Base-by-base conservation (phyloP, 1,139 yeast genomes). In the Taiozyma sp. region DNA sequence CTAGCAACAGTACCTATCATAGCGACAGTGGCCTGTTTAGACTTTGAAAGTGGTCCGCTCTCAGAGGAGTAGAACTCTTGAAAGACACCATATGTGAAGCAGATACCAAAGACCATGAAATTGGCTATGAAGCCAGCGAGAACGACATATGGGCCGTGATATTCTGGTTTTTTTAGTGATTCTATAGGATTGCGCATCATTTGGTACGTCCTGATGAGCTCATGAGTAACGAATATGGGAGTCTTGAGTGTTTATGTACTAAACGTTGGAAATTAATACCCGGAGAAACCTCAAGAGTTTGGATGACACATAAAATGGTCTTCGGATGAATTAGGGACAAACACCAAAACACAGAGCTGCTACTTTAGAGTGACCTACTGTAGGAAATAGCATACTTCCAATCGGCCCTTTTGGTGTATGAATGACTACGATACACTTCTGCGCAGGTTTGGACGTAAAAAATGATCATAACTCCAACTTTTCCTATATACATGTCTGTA, bases 61-160 rank as follows among this genome's bases (percentile, higher is more conserved):
- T 4, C 6, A 19, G 70, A 61, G 1, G 66, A 60, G 48, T 69
- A 70, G 51, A 56, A 69, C 34, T 70, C 73, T 49, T 69, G 73
- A 47, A 66, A 68, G 8, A 70, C 68, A 52, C 73, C 74, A 53
- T 66, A 70, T 14, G 72, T 63, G 54, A 70, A 70, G 6, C 67
- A 62, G 9, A 68, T 61, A 0, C 74, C 74, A 53, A 70, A 69
- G 1, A 69, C 70, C 53, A 68, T 61, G 52, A 69, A 69, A 46
- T 69, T 68, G 37, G 68, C 62, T 6, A 68, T 46, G 49, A 70
- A 69, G 2, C 74, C 73, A 1, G 72, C 64, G 3, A 62, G 34
- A 1, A 64, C 52, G 9, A 61, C 56, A 44, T 37, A 49, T 10
- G 47, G 46, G 1, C 51, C 50, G 32, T 47, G 50, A 43, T 45